Evolutionary conservation across 148 eudicot species (phyloP).

Genomic region (Camellia sinensis): DNA sequence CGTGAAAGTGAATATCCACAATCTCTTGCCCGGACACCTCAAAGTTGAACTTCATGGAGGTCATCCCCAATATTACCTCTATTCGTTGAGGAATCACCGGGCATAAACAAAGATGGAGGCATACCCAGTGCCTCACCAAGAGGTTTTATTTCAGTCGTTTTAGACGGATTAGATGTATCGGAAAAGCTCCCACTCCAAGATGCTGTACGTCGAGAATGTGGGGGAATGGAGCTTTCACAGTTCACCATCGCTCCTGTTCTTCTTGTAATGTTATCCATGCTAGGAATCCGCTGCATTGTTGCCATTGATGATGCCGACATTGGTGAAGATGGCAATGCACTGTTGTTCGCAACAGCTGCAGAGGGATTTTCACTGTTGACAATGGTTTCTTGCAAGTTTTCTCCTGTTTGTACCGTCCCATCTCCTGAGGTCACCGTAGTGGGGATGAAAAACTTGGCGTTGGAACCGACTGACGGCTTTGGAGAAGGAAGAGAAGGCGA

Average conservation of each 20-base stretch:
- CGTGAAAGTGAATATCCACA: neutral
- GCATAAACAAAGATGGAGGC: conserved; percentile 32
- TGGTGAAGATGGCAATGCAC: conserved; percentile 30
- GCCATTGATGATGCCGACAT: conserved; percentile 23
- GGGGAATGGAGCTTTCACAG: conserved; percentile 23
- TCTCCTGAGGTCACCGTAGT: conserved; percentile 33
- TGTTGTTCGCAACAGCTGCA: conserved; percentile 13
- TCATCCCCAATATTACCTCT: conserved; percentile 52
- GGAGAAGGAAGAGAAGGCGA: conserved; percentile 48
- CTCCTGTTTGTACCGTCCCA: conserved; percentile 21
- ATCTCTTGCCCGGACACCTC: conserved; percentile 5
- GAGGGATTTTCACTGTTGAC: conserved; percentile 27
- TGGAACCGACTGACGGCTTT: conserved; percentile 36
- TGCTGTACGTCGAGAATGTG: conserved; percentile 49
- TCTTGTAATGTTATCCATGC: conserved; percentile 51
- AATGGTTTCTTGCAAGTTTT: conserved; percentile 20
- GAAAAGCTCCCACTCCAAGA: conserved; percentile 59
- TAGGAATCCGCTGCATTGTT: conserved; percentile 48
- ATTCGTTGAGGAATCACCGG: conserved; percentile 22
- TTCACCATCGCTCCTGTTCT: conserved; percentile 14
- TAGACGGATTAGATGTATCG: conserved; percentile 24
- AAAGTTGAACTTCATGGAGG: conserved; percentile 71
- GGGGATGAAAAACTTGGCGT: conserved; percentile 62
- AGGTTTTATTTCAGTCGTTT: conserved; percentile 13
- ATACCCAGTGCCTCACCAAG: conserved; percentile 31